phyloP scores from a whole-genome alignment of 2,329 filamentous ascomycete species.

The Teratosphaeria pseudoeucalypti region DNA sequence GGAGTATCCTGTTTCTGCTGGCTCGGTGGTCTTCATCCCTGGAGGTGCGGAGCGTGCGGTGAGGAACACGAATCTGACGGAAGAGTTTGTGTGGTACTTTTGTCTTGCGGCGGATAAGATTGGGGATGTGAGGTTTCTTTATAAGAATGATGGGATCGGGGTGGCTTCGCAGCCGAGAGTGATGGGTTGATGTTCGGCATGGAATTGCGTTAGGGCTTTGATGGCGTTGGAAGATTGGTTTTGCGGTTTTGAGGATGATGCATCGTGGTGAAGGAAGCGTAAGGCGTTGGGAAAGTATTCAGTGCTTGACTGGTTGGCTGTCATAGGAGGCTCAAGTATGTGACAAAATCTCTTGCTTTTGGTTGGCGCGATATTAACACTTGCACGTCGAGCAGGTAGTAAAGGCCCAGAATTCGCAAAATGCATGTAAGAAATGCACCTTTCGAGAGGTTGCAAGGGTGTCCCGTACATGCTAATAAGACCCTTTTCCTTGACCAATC shows the following conservation, averaged over 20 bases:
- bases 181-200: neutral
- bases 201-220: neutral
- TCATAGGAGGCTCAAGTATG: neutral
- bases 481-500: no score
- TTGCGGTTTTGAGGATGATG: neutral
- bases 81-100: slow-evolving; percentile 3
- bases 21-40: slow-evolving; percentile 32
- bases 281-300: neutral
- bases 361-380: neutral
- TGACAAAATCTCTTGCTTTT: neutral
- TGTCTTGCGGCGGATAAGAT: slow-evolving; percentile 5
- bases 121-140: slow-evolving; percentile 1
- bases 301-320: neutral
- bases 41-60: slow-evolving; percentile 35
- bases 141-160: neutral
- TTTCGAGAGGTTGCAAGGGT: no score
- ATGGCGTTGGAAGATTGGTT: neutral
- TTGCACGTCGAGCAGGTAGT: neutral
- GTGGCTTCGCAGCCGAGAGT: neutral
- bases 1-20: slow-evolving; percentile 23
- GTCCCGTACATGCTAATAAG: no score
- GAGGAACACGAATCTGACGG: slow-evolving; percentile 1
- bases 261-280: neutral
- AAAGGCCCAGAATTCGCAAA: no score
- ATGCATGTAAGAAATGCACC: no score